Conservation (phyloP, 192 early-diverging fungal species). For the Coemansia brasiliensis region DNA sequence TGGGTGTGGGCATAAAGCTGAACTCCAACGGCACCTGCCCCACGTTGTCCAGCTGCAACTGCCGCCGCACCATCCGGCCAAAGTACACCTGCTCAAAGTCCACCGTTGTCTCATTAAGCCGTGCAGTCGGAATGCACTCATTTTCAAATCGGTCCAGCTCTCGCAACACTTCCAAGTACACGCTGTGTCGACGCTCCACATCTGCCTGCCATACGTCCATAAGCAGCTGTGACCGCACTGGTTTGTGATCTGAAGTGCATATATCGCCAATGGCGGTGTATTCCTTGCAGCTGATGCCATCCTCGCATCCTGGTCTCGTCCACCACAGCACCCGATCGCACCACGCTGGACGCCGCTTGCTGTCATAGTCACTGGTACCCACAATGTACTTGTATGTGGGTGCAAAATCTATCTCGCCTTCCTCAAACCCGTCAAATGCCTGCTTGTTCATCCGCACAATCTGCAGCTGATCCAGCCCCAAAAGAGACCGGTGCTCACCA, state of each 20-base stretch:
- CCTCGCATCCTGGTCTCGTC: constrained; percentile 57
- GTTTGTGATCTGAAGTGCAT: constrained; percentile 79
- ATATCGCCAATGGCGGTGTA: constrained; percentile 20
- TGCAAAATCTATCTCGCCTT: constrained; percentile 71
- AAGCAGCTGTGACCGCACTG: constrained; percentile 73
- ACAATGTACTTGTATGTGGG: constrained; percentile 95
- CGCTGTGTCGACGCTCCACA: constrained; percentile 55
- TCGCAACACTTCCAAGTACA: constrained; percentile 63
- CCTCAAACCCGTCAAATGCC: constrained; percentile 85
- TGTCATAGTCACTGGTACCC: constrained; percentile 80
- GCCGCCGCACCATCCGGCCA: constrained; percentile 49
- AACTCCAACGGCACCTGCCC: constrained; percentile 74
- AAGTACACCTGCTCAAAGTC: constrained; percentile 74
- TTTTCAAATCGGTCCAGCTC: constrained; percentile 82
- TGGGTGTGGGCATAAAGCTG: constrained; percentile 70
- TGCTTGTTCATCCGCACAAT: constrained; percentile 63
- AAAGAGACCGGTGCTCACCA: constrained; percentile 62
- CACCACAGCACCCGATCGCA: constrained; percentile 94
- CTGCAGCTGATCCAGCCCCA: constrained; percentile 82
- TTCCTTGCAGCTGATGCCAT: constrained; percentile 19
- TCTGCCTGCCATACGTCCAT: constrained; percentile 67
- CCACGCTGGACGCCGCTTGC: constrained; percentile 85
- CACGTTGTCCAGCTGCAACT: constrained; percentile 68
- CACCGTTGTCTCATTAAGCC: constrained; percentile 58
- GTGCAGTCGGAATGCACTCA: constrained; percentile 71